Evolutionary conservation across 805 yeast species (phyloP), one percentile per base, ranked within the genome.

Genomic region (Nakazawaea wyomingensis): DNA sequence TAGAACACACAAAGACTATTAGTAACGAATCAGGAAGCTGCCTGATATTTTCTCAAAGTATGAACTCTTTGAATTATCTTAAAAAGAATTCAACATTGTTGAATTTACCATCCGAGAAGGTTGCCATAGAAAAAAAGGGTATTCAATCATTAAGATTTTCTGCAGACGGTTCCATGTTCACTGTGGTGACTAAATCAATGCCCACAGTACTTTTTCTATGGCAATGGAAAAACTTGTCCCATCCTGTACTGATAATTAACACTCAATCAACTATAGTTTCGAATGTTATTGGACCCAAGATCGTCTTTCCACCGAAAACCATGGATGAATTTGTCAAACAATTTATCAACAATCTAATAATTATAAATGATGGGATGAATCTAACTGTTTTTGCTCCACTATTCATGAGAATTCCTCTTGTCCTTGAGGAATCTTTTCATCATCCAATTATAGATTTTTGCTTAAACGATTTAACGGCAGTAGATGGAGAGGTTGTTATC

Each of bases 141-240:
- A 21, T 41, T 11, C 9, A 21, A 4, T 17, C 14, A 22, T 18
- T 33, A 5, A 6, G n/a, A n/a, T n/a, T n/a, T n/a, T n/a, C 5
- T 20, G 28, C 14, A 13, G 16, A 21, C 14, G 19, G 29, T 10
- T 27, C 18, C 4, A 6, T 11, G 11, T 41, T 35, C 11, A 20
- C n/a, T 3, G 19, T 19, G 19, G 34, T 26, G 21, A 26, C 42
- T 4, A 37, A 33, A 16, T 43, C 41, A 20, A 43, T 43, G 46
- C 42, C 46, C 14, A n/a, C 39, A 4, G 42, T 43, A 21, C 13
- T 43, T 2, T 43, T 43, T 17, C 31, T 43, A 16, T 43, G 46
- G 42, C 31, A 37, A 7, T 37, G 33, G 11, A n/a, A 27, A 3
- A 17, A 29, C 9, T 20, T 17, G 5, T 18, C 22, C 13, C 4